Evolutionary conservation across 371 early-diverging fungal genomes (phyloP).

Genomic region (Entomophthora muscae): DNA sequence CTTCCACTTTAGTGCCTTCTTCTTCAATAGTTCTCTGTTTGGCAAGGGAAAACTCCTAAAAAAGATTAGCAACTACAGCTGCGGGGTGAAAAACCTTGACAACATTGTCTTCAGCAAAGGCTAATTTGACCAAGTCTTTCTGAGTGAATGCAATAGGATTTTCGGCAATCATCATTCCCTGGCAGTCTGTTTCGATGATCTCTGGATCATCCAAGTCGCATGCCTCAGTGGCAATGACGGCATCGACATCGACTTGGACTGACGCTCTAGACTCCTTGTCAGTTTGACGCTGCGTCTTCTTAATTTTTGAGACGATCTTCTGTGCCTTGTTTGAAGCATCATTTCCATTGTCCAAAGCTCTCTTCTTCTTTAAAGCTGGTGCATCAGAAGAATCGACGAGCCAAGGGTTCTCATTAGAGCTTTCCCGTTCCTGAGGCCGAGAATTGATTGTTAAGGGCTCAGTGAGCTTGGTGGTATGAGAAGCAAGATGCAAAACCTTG

Average conservation of each 20-base stretch:
- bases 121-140: constrained; percentile 73
- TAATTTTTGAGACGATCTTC: not conserved
- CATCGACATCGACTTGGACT: not conserved
- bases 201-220: constrained; percentile 16
- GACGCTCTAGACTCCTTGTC: not conserved
- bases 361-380: not conserved
- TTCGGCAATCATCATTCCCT: constrained; percentile 23
- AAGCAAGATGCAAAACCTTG: constrained; percentile 33
- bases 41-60: constrained; percentile 68
- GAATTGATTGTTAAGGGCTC: constrained; percentile 26
- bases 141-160: constrained; percentile 43
- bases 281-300: not conserved
- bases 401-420: not conserved
- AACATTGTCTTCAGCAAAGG: constrained; percentile 85
- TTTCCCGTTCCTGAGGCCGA: constrained; percentile 8
- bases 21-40: constrained; percentile 44
- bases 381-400: not conserved
- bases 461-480: constrained; percentile 33
- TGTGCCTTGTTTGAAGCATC: not conserved
- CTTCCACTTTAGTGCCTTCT: constrained; percentile 58
- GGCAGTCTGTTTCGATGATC: constrained; percentile 17
- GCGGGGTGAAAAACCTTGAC: constrained; percentile 18
- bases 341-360: not conserved
- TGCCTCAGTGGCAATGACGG: not conserved
- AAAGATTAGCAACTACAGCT: not conserved